Evolutionary conservation across 805 yeast genomes (phyloP).

Genomic region (Schwanniomyces occidentalis): DNA sequence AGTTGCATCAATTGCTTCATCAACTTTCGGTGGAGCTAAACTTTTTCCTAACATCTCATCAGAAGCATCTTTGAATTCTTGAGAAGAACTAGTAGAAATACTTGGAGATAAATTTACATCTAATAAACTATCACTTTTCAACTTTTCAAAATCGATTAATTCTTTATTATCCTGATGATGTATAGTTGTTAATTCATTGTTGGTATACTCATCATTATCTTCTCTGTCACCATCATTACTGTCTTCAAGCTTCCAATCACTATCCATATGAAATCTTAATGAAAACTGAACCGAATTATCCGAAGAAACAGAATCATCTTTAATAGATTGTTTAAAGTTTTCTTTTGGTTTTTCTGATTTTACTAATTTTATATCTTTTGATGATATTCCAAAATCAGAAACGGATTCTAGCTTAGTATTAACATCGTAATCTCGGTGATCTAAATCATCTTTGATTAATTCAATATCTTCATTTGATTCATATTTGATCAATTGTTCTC

Average conservation of each 20-base stretch:
- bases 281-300: constrained; percentile 19
- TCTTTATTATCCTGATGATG: not conserved
- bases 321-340: not conserved
- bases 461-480: too few relatives aligned
- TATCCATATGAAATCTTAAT: constrained; percentile 32
- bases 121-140: not conserved
- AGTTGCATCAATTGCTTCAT: constrained; percentile 21
- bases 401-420: constrained; percentile 7
- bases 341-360: constrained; percentile 1
- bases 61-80: constrained; percentile 20
- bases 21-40: constrained; percentile 18
- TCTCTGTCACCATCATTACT: constrained; percentile 41
- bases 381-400: constrained; percentile 5
- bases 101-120: constrained; percentile 16
- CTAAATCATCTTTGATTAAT: too few relatives aligned
- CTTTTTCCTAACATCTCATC: constrained; percentile 16
- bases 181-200: constrained; percentile 17
- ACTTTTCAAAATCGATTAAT: not conserved
- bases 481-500: too few relatives aligned
- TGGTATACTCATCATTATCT: constrained; percentile 33
- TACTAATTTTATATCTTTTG: constrained; percentile 3
- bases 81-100: constrained; percentile 11
- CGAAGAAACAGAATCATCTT: constrained; percentile 2
- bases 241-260: constrained; percentile 39
- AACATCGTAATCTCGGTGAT: constrained; percentile 5